Evolutionary conservation across 768 basidiomycete genomes (phyloP).

Genomic region (Tylopilus cervinicoccineus): DNA sequence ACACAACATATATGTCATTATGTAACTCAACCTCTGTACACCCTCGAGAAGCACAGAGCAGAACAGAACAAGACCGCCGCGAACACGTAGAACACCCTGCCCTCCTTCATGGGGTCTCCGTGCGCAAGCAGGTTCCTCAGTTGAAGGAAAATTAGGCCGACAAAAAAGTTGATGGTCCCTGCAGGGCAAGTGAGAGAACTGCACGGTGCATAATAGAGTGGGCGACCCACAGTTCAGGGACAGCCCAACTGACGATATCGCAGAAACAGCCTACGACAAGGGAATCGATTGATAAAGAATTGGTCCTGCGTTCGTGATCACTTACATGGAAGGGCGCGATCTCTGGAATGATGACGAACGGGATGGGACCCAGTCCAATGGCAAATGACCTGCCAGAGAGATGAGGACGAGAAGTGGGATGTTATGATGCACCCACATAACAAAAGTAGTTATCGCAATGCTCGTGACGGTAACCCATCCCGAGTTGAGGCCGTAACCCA

Average conservation of each 20-base stretch:
- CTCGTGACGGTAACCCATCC: constrained; percentile 61
- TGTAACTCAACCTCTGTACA: constrained; percentile 28
- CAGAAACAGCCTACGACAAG: constrained; percentile 62
- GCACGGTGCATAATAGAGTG: not conserved
- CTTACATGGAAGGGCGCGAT: constrained; percentile 77
- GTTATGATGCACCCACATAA: constrained; percentile 52
- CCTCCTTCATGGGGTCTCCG: constrained; percentile 59
- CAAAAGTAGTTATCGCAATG: constrained; percentile 71
- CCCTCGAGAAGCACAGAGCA: constrained; percentile 18
- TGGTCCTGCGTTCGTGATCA: constrained; percentile 7
- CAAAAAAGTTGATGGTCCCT: constrained; percentile 85
- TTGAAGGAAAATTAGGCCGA: constrained; percentile 84
- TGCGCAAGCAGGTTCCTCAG: constrained; percentile 70
- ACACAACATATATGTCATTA: constrained; percentile 15
- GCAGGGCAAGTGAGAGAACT: constrained; percentile 3
- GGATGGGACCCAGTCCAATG: constrained; percentile 85
- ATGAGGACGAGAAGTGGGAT: not conserved
- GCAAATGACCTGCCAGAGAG: constrained; percentile 67
- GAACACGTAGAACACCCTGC: constrained; percentile 89
- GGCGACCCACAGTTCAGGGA: constrained; percentile 60
- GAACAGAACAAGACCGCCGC: constrained; percentile 46
- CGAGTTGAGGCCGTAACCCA: constrained; percentile 69
- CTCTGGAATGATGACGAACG: constrained; percentile 90
- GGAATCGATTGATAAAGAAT: not conserved
- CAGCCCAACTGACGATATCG: constrained; percentile 70